A percentile compares a stretch with the other conserved stretches of the same genome.
Evolutionary conservation across 495 filamentous ascomycete genomes (phyloP).

Genomic region (Penicillium bovifimosum): DNA sequence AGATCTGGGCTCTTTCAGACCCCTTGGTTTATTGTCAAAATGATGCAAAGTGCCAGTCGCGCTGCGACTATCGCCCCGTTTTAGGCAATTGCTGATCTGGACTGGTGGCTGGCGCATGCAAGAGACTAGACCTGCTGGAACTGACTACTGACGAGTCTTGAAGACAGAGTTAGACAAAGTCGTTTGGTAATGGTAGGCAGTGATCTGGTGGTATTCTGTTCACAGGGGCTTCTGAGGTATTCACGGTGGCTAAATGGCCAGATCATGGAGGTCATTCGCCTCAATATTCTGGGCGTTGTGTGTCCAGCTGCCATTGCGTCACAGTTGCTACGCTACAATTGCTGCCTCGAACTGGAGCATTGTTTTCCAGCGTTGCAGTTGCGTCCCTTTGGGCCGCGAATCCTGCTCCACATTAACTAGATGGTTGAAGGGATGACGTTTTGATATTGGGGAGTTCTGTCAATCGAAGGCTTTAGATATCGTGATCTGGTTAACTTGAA

Average conservation of each 20-base stretch:
- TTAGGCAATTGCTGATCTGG: background rate
- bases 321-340: constrained; percentile 16
- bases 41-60: background rate
- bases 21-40: background rate
- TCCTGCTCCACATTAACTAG: background rate
- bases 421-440: constrained; percentile 2
- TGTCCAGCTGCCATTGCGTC: constrained; percentile 8
- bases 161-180: background rate
- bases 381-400: constrained; percentile 11
- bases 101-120: background rate
- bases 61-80: background rate
- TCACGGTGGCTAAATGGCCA: background rate
- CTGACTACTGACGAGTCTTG: background rate
- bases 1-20: background rate
- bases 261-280: background rate
- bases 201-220: background rate
- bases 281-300: background rate
- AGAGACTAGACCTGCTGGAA: background rate
- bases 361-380: constrained; percentile 28
- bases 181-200: background rate
- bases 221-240: background rate
- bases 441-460: background rate
- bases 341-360: constrained; percentile 21
- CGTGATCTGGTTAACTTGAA: background rate
- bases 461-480: background rate